Base-by-base conservation (phyloP, 768 basidiomycete species). In the Termitomyces sp. region DNA sequence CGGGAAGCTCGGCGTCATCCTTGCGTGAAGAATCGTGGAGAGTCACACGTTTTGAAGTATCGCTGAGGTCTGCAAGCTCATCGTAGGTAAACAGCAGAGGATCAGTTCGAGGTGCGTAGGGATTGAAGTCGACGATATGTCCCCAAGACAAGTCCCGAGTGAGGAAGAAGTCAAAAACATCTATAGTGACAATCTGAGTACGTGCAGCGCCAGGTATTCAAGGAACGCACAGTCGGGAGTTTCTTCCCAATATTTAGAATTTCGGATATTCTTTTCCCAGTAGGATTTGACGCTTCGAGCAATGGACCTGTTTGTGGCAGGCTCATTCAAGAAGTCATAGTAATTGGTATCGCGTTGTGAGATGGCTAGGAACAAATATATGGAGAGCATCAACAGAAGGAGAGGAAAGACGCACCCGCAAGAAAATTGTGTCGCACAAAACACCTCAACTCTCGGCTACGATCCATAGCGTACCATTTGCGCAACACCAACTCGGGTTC, bases 61-160 rank as follows among this genome's bases (percentile, higher is more conserved):
- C 55, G 32, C 76, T 72, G 7, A 87, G 69, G 1, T 68, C 74
- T 42, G 76, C 74, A 0, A 98, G 83, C 32, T 94, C 89, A 50
- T 88, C 82, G 69, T 93, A 98, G 1, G 83, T 83, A 75, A 96
- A 98, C 17, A 97, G 78, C 0, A 96, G 82, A 0, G 94, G 72
- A 67, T 98, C 95, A n/a, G 96, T 97, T 42, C 84, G 86, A 4
- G 86, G 83, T 11, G 88, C 83, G 68, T 89, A 97, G 0, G 94
- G 93, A 65, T 94, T 94, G 74, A 98, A 94, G 71, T 98, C 96
- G 68, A 98, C 71, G 66, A 98, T 79, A 73, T 94, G 90, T 15
- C 86, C 91, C 11, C 85, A 81, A 2, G 81, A 73, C 40, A 93
- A 79, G 71, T 94, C 87, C 34, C 93, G 87, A 2, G 93, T 94